Percentiles rank a stretch among this genome's conserved stretches.
phyloP scores from a whole-genome alignment of 805 yeast species.

The Alloascoidea africana region DNA sequence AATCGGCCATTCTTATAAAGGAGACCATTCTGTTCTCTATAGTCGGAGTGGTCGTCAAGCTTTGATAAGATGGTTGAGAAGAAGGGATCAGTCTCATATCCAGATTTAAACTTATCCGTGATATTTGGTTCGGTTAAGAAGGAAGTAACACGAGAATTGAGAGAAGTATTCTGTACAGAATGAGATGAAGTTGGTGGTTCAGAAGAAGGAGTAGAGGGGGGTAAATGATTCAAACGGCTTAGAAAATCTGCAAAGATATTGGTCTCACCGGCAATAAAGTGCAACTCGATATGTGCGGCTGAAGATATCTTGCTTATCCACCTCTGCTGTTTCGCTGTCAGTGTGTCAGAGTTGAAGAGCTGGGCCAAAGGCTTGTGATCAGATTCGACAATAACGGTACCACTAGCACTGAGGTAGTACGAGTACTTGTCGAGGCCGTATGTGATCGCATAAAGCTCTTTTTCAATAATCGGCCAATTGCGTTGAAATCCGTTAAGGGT shows the following conservation, averaged over 20 bases:
- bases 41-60: not conserved
- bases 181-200: no score
- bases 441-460: not conserved
- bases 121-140: not conserved
- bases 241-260: not conserved
- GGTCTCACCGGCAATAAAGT: not conserved
- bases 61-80: not conserved
- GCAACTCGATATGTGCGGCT: not conserved
- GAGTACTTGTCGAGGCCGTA: not conserved
- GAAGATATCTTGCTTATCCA: not conserved
- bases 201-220: no score
- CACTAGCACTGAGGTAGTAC: not conserved
- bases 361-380: slow-evolving; percentile 1
- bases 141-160: not conserved
- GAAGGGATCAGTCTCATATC: not conserved
- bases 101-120: not conserved
- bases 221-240: not conserved
- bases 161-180: no score
- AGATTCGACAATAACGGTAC: not conserved
- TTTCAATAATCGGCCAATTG: not conserved
- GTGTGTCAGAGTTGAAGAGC: not conserved
- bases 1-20: not conserved
- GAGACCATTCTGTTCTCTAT: not conserved
- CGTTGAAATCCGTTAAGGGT: slow-evolving; percentile 1
- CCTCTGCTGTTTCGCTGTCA: not conserved